These are phyloP conservation scores for Metarhizium album DNA, from an alignment of 2,329 filamentous ascomycete genomes.

Conservation along the genomic window DNA sequence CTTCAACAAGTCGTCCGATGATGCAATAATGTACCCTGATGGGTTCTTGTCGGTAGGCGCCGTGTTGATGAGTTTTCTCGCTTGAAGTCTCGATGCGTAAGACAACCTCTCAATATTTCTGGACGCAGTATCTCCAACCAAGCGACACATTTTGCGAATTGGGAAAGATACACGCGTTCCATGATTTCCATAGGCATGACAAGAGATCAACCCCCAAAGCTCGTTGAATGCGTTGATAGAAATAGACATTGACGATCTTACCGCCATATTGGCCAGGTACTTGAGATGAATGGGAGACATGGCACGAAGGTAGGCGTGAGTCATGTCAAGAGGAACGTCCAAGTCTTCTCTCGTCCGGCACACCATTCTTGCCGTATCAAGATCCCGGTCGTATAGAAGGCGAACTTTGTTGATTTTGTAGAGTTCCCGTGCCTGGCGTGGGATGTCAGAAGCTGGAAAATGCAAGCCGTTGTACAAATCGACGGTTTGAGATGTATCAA, in stretches of 20 bases:
- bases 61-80: conserved; percentile 80
- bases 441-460: conserved; percentile 82
- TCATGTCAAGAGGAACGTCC: conserved; percentile 68
- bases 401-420: conserved; percentile 88
- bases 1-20: conserved; percentile 72
- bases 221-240: conserved; percentile 80
- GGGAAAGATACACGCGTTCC: conserved; percentile 91
- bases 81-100: conserved; percentile 74
- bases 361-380: conserved; percentile 68
- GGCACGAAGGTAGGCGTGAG: conserved; percentile 72
- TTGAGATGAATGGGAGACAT: conserved; percentile 89
- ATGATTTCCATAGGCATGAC: conserved; percentile 64
- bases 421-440: conserved; percentile 73
- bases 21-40: conserved; percentile 82
- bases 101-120: conserved; percentile 81
- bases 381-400: conserved; percentile 74
- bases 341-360: conserved; percentile 67
- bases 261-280: conserved; percentile 79
- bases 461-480: conserved; percentile 82
- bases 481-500: conserved; percentile 67
- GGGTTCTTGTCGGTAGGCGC: conserved; percentile 71
- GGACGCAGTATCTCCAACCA: conserved; percentile 77
- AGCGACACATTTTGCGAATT: conserved; percentile 81
- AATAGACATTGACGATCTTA: conserved; percentile 90
- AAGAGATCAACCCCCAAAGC: conserved; percentile 80